These are phyloP conservation scores for Avena sativa DNA, from an alignment of 176 grass and related monocot genomes.

Conservation along the genomic window DNA sequence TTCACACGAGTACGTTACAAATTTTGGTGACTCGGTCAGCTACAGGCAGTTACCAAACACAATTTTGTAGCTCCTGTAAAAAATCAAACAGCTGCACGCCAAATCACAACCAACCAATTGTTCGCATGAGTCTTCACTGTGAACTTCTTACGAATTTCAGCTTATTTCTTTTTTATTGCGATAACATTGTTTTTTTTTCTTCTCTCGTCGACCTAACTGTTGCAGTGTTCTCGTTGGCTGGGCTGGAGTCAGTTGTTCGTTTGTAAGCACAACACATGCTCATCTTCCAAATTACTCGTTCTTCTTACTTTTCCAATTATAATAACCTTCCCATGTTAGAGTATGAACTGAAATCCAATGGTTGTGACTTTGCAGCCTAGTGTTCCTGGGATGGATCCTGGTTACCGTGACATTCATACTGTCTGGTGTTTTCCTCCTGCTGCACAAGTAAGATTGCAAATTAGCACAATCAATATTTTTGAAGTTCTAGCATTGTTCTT, in stretches of 20 bases:
- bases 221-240: constrained; percentile 72
- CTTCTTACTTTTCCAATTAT: background rate
- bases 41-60: background rate
- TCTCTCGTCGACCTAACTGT: background rate
- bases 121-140: background rate
- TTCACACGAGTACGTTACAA: background rate
- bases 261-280: constrained; percentile 51
- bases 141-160: too few species aligned
- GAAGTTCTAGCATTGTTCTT: too few species aligned
- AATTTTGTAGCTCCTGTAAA: background rate
- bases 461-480: background rate
- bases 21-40: too few species aligned
- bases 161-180: background rate
- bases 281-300: background rate
- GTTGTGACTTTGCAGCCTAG: constrained; percentile 49
- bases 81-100: background rate
- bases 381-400: constrained; percentile 73
- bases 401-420: constrained; percentile 60
- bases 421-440: constrained; percentile 65
- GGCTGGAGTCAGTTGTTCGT: constrained; percentile 54
- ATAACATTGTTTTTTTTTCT: background rate
- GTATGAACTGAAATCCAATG: background rate
- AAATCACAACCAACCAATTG: too few species aligned
- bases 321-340: background rate
- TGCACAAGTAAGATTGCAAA: constrained; percentile 64